Evolutionary conservation across 352 stramenopile species (phyloP).

Genomic region (Phytophthora melonis): DNA sequence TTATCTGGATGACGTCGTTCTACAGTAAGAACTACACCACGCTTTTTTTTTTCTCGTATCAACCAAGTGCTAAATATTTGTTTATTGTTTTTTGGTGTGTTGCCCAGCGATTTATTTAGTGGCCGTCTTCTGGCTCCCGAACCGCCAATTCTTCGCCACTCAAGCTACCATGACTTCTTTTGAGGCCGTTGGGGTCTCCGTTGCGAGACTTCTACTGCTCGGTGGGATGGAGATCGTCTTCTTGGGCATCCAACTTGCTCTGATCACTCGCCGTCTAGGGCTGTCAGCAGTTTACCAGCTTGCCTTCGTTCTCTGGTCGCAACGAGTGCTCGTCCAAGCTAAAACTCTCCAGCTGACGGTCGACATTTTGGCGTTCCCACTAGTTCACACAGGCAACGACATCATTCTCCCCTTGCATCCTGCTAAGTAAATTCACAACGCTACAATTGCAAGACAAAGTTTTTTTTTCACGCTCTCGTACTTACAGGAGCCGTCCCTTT

Average conservation of each 20-base stretch:
- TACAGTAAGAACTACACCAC: conserved; percentile 18
- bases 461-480: too few species aligned
- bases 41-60: neutral
- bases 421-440: too few species aligned
- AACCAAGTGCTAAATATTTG: neutral
- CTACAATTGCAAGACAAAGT: too few species aligned
- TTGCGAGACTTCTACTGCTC: conserved; percentile 9
- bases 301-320: conserved; percentile 30
- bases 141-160: conserved; percentile 23
- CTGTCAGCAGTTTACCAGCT: conserved; percentile 20
- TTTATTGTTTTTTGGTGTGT: neutral
- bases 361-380: conserved; percentile 26
- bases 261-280: conserved; percentile 6
- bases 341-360: conserved; percentile 23
- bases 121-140: conserved; percentile 24
- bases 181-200: conserved; percentile 10
- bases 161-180: conserved; percentile 15
- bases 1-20: conserved; percentile 24
- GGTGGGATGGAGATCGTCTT: conserved; percentile 26
- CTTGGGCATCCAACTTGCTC: conserved; percentile 13
- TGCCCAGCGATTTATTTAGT: conserved; percentile 18
- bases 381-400: conserved; percentile 28
- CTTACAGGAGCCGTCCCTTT: neutral
- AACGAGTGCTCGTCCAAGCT: conserved; percentile 18
- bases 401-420: conserved; percentile 1